phyloP scores from a whole-genome alignment of 768 basidiomycete species.

The Boletus sp. region DNA sequence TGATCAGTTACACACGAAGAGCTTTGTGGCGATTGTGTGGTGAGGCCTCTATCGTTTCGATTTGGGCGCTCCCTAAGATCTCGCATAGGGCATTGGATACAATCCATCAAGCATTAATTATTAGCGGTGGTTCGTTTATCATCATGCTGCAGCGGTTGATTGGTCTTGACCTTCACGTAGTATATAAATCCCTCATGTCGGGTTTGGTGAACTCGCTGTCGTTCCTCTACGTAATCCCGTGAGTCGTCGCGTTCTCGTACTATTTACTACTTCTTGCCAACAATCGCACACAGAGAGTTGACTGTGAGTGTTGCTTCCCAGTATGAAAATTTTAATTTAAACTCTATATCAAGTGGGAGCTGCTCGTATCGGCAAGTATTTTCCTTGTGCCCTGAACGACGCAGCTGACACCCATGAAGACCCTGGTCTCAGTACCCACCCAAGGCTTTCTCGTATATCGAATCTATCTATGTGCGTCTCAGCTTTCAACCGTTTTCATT shows the following conservation, averaged over 20 bases:
- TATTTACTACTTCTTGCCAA: background rate
- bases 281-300: background rate
- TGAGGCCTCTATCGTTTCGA: background rate
- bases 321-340: background rate
- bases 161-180: background rate
- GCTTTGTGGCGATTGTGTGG: background rate
- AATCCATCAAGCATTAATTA: background rate
- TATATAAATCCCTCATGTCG: background rate
- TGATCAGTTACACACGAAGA: background rate
- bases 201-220: background rate
- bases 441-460: background rate
- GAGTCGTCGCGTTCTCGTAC: background rate
- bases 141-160: background rate
- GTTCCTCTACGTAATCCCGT: background rate
- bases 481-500: background rate
- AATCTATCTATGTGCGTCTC: background rate
- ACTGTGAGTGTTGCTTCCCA: background rate
- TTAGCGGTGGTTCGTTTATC: constrained; percentile 2
- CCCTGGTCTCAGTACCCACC: background rate
- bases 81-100: background rate
- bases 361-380: background rate
- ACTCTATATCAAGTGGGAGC: background rate
- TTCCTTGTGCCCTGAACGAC: background rate
- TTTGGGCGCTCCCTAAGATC: background rate
- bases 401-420: background rate